These are phyloP conservation scores for Knoxia roxburghii DNA, from an alignment of 257 asterid species.

Conservation along the genomic window DNA sequence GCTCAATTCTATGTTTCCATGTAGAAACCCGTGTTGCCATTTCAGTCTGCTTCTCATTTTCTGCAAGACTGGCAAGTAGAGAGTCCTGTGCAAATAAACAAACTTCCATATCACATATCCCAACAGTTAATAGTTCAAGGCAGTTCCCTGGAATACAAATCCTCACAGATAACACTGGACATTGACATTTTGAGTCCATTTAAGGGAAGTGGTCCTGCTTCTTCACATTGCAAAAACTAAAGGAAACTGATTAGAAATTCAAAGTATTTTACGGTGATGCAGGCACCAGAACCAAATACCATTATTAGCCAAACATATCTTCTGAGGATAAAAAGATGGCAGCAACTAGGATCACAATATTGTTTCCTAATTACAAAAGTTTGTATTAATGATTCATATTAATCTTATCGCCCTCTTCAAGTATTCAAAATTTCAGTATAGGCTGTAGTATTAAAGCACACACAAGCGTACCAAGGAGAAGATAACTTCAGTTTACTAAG, in stretches of 20 bases:
- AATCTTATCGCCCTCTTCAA: background rate
- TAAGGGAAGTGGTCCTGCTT: background rate
- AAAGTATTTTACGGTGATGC: background rate
- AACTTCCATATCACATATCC: background rate
- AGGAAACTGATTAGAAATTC: background rate
- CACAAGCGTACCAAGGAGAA: background rate
- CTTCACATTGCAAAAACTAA: background rate
- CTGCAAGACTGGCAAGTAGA: conserved; percentile 74
- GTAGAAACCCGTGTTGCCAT: conserved; percentile 80
- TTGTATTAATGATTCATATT: background rate
- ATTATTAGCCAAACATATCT: background rate
- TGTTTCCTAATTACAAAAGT: background rate
- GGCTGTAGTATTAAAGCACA: background rate
- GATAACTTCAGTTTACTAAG: background rate
- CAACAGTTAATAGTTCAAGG: background rate
- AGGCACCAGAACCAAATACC: background rate
- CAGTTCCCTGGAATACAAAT: background rate
- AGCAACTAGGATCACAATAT: background rate
- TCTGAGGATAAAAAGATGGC: background rate
- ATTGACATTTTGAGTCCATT: background rate
- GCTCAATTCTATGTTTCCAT: conserved; percentile 93
- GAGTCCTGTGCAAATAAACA: conserved; percentile 52
- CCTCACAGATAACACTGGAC: background rate
- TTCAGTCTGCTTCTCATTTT: conserved; percentile 77
- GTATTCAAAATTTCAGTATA: background rate